phyloP scores from a whole-genome alignment of 2,329 filamentous ascomycete species.

The Diaporthe amygdali region DNA sequence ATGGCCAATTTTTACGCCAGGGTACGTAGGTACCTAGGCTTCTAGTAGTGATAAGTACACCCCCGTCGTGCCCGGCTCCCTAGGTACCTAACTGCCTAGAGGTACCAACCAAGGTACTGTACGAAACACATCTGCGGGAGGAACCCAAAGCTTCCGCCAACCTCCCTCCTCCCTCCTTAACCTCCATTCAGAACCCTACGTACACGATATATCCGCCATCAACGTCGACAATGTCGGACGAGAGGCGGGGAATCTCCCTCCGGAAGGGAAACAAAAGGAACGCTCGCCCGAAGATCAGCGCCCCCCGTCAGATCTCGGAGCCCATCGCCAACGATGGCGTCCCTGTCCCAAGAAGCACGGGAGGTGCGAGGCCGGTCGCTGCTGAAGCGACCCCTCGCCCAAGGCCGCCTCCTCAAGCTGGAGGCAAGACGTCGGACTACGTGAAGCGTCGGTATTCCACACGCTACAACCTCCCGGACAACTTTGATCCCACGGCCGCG shows the following conservation, averaged over 20 bases:
- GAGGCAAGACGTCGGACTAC: conserved; percentile 76
- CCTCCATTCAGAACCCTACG: neutral
- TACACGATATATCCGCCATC: neutral
- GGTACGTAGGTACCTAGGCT: conserved; percentile 9
- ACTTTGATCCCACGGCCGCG: conserved; percentile 68
- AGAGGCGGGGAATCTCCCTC: conserved; percentile 48
- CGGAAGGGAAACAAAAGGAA: conserved; percentile 66
- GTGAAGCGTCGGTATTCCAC: conserved; percentile 96
- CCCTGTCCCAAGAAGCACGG: conserved; percentile 39
- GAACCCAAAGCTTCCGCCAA: neutral
- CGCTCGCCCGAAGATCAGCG: conserved; percentile 65
- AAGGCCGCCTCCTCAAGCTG: conserved; percentile 54
- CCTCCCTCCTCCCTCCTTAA: neutral
- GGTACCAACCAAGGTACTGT: neutral
- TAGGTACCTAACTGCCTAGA: neutral
- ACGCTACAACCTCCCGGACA: conserved; percentile 77
- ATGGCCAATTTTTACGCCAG: conserved; percentile 15
- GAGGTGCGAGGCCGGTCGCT: conserved; percentile 35
- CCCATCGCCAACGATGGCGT: conserved; percentile 60
- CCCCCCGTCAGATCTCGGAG: conserved; percentile 66
- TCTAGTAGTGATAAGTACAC: neutral
- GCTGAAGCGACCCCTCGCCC: conserved; percentile 36
- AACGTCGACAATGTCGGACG: conserved; percentile 9
- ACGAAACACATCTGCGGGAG: conserved; percentile 18
- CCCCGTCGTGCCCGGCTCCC: neutral